Evolutionary conservation across 345 rosid species (phyloP), one percentile per base, ranked within the genome.

Genomic region (Euphorbia peplus): DNA sequence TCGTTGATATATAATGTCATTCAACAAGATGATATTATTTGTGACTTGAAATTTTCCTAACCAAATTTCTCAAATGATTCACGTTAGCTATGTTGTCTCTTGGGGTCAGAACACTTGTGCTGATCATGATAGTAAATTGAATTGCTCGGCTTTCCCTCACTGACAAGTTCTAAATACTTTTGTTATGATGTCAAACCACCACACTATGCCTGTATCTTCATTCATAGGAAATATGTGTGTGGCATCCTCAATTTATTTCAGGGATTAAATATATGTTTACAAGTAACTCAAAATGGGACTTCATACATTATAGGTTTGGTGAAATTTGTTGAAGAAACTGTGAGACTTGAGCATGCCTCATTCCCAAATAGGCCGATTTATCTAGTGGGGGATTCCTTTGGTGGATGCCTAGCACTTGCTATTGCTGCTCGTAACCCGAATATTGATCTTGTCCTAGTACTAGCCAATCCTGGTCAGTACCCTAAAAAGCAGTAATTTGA

Each of bases 341-440:
- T 90, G 61, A 85, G 73, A 66, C 68, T 58, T 35, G 88, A 87
- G 83, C 80, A 85, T 72, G 79, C 81, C 37, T 69, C 75, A 26
- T 73, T 71, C 57, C 95, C 96, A 15, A 66, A 80, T 44, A 87
- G 79, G 78, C 98, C 98, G n/a, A 89, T 93, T 37, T 85, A 88
- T 85, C 73, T 93, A 53, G 86, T 89, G 11, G 95, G 95, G 4
- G 97, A 93, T 74, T 93, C 98, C 56, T 79, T 90, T 71, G 98
- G 98, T 81, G 97, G 95, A 70, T 90, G 97, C 78, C 74, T 93
- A 60, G 96, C 92, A 55, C 93, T 92, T 65, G 88, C 91, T 60
- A 80, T 86, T 63, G 98, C n/a, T n/a, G n/a, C n/a, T n/a, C n/a
- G n/a, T n/a, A n/a, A n/a, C n/a, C n/a, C n/a, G n/a, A n/a, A n/a